Evolutionary conservation across 129 eudicot genomes (phyloP).

Genomic region (sunflower (Helianthus annuus)): DNA sequence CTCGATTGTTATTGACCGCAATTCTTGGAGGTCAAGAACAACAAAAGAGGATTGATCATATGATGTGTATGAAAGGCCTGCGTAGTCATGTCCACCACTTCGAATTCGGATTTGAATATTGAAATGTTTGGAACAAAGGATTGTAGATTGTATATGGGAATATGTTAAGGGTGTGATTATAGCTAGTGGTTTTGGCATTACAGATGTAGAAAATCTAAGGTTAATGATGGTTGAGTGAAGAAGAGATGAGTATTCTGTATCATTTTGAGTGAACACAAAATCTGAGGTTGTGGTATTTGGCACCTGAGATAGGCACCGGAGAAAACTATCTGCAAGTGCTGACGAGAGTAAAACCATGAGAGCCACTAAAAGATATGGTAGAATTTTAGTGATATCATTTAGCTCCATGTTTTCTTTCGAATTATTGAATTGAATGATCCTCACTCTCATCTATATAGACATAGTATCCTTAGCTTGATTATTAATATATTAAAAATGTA

Average conservation of each 20-base stretch:
- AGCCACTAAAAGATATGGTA: too few relatives aligned
- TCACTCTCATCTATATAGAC: too few relatives aligned
- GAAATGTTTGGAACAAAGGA: constrained; percentile 37
- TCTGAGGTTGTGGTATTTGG: constrained; percentile 32
- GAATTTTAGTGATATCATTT: too few relatives aligned
- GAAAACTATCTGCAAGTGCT: too few relatives aligned
- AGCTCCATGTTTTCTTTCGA: too few relatives aligned
- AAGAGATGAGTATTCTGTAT: constrained; percentile 38
- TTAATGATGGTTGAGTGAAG: constrained; percentile 47
- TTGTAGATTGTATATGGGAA: constrained; percentile 47
- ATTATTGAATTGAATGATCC: too few relatives aligned
- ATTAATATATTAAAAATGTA: too few relatives aligned
- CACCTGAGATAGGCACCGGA: too few relatives aligned
- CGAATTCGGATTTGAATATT: constrained; percentile 38
- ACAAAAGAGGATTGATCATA: constrained; percentile 34
- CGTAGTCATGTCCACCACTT: constrained; percentile 61
- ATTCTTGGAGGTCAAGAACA: constrained; percentile 9
- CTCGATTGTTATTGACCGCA: constrained; percentile 43
- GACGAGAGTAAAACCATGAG: too few relatives aligned
- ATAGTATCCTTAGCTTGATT: too few relatives aligned
- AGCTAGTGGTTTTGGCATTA: constrained; percentile 37
- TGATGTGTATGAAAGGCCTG: constrained; percentile 50
- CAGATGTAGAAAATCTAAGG: constrained; percentile 40
- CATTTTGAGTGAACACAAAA: constrained; percentile 23
- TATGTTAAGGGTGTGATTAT: constrained; percentile 46